Evolutionary conservation across 805 yeast genomes (phyloP).

Genomic region (Barnettozyma wickerhamii): DNA sequence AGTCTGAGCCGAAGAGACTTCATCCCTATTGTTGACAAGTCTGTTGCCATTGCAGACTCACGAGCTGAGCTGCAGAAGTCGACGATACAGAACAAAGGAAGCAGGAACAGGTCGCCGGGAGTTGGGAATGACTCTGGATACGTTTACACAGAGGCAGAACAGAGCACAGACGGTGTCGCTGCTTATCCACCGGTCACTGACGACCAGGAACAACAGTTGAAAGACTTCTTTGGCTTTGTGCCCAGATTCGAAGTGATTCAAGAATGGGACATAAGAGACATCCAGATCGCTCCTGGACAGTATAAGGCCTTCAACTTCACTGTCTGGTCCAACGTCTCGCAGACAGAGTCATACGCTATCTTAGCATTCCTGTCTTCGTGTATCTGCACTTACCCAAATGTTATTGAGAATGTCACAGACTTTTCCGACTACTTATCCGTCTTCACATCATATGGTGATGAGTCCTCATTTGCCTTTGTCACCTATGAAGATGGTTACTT

Average conservation of each 20-base stretch:
- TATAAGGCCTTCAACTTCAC: conserved; percentile 16
- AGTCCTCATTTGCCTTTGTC: not conserved
- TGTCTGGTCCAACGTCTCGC: conserved; percentile 4
- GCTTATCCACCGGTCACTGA: not conserved
- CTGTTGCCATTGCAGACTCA: not conserved
- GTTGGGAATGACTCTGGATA: not conserved
- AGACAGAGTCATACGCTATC: not conserved
- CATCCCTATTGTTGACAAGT: not conserved
- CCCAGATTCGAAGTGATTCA: conserved; percentile 11
- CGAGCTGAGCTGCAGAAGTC: not conserved
- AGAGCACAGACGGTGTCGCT: not conserved
- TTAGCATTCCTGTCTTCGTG: conserved; percentile 9
- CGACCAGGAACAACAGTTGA: not conserved
- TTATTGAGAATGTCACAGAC: conserved; percentile 1
- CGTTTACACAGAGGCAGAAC: conserved; percentile 5
- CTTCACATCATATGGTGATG: conserved; percentile 6
- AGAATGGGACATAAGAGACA: conserved; percentile 14
- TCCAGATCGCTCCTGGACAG: conserved; percentile 16
- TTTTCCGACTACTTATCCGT: conserved; percentile 3
- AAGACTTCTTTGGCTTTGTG: conserved; percentile 6
- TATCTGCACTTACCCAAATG: conserved; percentile 11
- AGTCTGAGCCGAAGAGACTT: not conserved
- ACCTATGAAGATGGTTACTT: conserved; percentile 13
- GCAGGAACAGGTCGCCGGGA: not conserved
- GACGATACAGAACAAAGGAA: not conserved